Conservation (phyloP, 1,284 basidiomycete genomes). For the Austroboletus olivaceoglutinosus region DNA sequence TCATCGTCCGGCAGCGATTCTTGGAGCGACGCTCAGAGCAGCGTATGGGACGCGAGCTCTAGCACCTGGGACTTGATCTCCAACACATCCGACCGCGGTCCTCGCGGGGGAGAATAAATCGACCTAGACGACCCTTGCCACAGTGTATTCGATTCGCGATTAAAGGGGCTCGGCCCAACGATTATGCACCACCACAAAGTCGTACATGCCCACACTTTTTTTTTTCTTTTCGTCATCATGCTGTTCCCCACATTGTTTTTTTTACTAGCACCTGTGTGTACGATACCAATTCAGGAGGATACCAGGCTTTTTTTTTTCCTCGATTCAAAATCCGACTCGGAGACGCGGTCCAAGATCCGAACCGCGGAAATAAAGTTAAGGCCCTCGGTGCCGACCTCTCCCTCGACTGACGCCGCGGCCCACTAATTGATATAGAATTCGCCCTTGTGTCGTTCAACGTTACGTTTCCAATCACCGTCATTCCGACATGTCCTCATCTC, state of each 20-base stretch:
- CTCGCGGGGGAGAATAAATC: background rate
- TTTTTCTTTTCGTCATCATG: background rate
- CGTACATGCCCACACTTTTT: background rate
- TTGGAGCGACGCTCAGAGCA: conserved; percentile 33
- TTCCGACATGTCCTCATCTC: background rate
- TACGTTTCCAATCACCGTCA: background rate
- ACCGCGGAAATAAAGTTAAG: background rate
- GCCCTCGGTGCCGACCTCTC: background rate
- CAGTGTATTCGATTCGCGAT: background rate
- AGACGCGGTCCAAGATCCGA: background rate
- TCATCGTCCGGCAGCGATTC: conserved; percentile 17
- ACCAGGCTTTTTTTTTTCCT: background rate
- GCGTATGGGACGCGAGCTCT: background rate
- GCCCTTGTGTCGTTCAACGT: background rate
- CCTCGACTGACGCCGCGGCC: background rate
- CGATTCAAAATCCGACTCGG: background rate
- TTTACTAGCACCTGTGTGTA: background rate
- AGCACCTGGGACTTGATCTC: conserved; percentile 29
- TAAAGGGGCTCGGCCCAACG: background rate
- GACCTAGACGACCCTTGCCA: background rate
- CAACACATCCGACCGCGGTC: conserved; percentile 7
- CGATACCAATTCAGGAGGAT: background rate
- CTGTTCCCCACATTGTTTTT: background rate
- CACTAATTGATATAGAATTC: background rate
- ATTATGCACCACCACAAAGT: background rate